phyloP scores from a whole-genome alignment of 768 basidiomycete genomes.

The Tricholoma flavovirens region DNA sequence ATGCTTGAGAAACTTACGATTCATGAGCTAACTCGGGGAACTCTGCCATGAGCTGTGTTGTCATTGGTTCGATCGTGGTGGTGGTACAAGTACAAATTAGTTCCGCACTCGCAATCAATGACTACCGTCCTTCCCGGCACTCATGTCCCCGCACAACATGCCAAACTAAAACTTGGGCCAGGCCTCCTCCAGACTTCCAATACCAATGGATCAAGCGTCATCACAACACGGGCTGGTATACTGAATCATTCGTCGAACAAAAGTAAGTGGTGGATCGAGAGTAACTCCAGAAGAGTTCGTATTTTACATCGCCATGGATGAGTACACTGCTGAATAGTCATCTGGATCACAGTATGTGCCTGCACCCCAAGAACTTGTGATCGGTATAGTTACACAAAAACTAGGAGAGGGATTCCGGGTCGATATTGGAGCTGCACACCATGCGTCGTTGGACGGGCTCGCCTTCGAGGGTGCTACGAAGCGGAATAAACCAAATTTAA shows the following conservation, averaged over 20 bases:
- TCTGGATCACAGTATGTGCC: conserved; percentile 69
- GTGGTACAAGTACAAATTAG: conserved; percentile 8
- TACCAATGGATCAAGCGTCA: conserved; percentile 28
- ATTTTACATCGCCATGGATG: conserved; percentile 4
- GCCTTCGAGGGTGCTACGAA: conserved; percentile 97
- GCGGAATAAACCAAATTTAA: conserved; percentile 89
- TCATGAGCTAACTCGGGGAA: conserved; percentile 71
- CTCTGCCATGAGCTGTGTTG: conserved; percentile 47
- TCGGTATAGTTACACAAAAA: conserved; percentile 76
- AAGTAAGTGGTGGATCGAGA: conserved; percentile 86
- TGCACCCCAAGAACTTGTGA: conserved; percentile 82
- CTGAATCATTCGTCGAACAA: conserved; percentile 66
- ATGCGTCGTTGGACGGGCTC: conserved; percentile 78
- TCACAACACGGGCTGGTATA: conserved; percentile 65
- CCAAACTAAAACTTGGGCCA: conserved; percentile 83
- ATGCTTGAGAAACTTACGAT: conserved; percentile 51
- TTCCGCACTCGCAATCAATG: conserved; percentile 20
- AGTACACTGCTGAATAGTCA: conserved; percentile 1
- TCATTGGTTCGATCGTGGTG: conserved; percentile 22
- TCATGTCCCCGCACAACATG: conserved; percentile 62
- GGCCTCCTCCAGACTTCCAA: conserved; percentile 55
- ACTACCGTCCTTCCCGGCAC: conserved; percentile 81
- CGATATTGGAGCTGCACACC: conserved; percentile 87
- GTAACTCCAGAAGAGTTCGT: conserved; percentile 78
- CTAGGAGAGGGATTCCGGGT: conserved; percentile 89